These are phyloP conservation scores for Colletotrichum higginsianum DNA, from an alignment of 2,329 filamentous ascomycete genomes.

Conservation along the genomic window DNA sequence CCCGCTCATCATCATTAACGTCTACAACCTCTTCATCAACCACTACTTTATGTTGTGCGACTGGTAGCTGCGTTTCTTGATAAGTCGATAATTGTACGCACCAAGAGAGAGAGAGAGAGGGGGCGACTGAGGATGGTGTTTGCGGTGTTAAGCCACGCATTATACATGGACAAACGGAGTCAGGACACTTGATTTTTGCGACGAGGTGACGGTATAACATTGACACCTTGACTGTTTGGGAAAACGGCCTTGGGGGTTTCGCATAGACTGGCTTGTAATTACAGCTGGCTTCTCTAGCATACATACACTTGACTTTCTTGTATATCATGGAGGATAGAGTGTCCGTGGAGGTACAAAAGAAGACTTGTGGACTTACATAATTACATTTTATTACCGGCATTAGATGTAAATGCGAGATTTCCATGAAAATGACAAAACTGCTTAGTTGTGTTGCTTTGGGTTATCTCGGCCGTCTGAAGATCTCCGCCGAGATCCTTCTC, in stretches of 20 bases:
- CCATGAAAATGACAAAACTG: too few species aligned
- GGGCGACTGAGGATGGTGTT: background rate
- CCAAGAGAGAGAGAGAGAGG: background rate
- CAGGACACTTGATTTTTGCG: conserved; percentile 15
- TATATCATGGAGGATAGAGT: conserved; percentile 25
- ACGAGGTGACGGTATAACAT: conserved; percentile 23
- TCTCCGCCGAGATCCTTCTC: too few species aligned
- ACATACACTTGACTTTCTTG: conserved; percentile 17
- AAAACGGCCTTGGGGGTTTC: conserved; percentile 24
- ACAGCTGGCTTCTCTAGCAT: conserved; percentile 33
- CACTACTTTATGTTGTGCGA: conserved; percentile 57
- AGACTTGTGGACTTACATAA: background rate
- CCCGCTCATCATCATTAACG: conserved; percentile 55
- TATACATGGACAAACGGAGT: conserved; percentile 34
- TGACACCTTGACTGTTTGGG: background rate
- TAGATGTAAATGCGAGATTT: background rate
- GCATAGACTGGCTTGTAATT: conserved; percentile 1
- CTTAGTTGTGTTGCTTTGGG: too few species aligned
- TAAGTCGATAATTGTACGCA: background rate
- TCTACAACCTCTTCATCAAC: conserved; percentile 57
- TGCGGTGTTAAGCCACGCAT: conserved; percentile 24
- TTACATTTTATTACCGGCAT: conserved; percentile 5
- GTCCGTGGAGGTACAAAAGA: background rate
- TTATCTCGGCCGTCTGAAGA: too few species aligned
- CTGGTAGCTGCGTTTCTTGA: conserved; percentile 39